Conservation (phyloP, 208 protist genomes). For the Tritrichomonas musculus region DNA sequence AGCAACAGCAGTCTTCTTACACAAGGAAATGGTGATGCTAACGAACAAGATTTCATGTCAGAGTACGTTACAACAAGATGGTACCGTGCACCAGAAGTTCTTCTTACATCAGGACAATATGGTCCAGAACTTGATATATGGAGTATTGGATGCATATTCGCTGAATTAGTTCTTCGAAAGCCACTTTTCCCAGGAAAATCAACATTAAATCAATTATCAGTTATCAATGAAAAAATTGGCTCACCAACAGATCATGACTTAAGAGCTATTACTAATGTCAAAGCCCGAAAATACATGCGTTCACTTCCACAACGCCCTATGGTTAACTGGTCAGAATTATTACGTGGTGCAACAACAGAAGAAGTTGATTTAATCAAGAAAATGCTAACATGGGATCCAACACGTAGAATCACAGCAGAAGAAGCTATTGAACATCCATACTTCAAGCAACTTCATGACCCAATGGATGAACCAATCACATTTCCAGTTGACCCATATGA, state of each 20-base stretch:
- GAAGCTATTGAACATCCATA: conserved; percentile 47
- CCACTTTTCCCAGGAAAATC: conserved; percentile 37
- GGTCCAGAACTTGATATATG: conserved; percentile 53
- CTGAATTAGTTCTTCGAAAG: conserved; percentile 49
- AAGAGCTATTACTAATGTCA: conserved; percentile 58
- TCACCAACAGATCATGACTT: conserved; percentile 64
- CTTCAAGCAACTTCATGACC: neutral
- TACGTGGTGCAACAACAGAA: neutral
- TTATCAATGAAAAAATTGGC: neutral
- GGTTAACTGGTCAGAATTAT: conserved; percentile 49
- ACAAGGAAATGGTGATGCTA: no score
- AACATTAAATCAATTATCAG: neutral
- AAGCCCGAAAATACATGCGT: conserved; percentile 72
- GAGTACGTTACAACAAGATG: conserved; percentile 60
- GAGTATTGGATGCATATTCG: conserved; percentile 59
- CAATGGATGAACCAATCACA: conserved; percentile 4
- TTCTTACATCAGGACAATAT: conserved; percentile 50
- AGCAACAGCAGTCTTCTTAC: no score
- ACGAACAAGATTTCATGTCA: neutral
- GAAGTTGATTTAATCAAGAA: conserved; percentile 49
- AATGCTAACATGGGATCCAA: conserved; percentile 55
- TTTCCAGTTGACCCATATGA: neutral
- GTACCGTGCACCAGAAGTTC: conserved; percentile 62
- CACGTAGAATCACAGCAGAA: conserved; percentile 50
- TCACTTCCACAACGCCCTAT: conserved; percentile 57